A percentile compares a stretch with the other conserved stretches of the same genome.
Evolutionary conservation across 2,329 filamentous ascomycete species (phyloP).

Genomic region (Fusarium anthophilum): DNA sequence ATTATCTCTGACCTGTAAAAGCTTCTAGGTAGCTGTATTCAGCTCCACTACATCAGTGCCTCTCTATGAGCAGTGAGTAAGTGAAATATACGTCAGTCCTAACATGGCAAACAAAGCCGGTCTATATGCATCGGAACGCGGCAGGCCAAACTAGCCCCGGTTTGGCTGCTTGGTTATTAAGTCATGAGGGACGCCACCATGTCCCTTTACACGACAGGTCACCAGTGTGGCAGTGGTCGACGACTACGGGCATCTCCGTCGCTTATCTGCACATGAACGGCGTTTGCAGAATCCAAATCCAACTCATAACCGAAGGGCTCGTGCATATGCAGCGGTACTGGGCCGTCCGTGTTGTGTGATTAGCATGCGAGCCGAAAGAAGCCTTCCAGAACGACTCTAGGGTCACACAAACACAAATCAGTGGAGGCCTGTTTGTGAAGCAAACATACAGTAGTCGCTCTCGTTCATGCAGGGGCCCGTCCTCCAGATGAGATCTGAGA

Average conservation of each 20-base stretch:
- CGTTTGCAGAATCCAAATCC: conserved; percentile 9
- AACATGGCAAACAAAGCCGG: conserved; percentile 17
- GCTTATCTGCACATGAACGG: conserved; percentile 40
- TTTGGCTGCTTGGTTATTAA: conserved; percentile 4
- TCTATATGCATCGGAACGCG: conserved; percentile 4
- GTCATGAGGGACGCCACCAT: conserved; percentile 23
- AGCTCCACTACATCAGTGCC: neutral
- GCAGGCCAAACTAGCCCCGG: conserved; percentile 6
- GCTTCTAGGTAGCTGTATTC: neutral
- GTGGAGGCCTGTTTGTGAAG: neutral
- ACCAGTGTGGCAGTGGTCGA: neutral
- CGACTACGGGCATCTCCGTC: conserved; percentile 38
- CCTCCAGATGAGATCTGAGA: conserved; percentile 7
- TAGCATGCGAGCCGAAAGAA: conserved; percentile 27
- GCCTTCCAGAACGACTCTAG: conserved; percentile 36
- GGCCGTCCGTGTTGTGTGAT: neutral
- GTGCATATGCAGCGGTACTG: conserved; percentile 16
- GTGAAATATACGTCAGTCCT: neutral
- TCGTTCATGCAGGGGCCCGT: conserved; percentile 22
- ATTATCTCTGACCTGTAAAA: neutral
- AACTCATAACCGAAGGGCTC: neutral
- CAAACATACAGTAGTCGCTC: neutral
- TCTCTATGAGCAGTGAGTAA: neutral
- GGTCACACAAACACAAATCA: conserved; percentile 10
- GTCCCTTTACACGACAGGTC: conserved; percentile 26